Conservation (phyloP, 768 basidiomycete genomes). For the Collybia mongolica region DNA sequence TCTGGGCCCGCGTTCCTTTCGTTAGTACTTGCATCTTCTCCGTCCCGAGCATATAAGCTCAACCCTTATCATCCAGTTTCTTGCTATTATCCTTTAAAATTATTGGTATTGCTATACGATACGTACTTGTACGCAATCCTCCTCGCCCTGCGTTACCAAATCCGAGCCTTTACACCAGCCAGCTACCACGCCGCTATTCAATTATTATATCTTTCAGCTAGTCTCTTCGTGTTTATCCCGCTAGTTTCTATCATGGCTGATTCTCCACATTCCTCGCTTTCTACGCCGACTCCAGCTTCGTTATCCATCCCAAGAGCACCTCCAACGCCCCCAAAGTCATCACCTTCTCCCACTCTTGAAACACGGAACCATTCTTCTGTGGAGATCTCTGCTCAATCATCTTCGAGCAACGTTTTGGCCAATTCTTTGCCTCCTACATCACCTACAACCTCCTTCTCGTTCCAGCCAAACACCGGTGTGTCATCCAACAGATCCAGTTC, state of each 20-base stretch:
- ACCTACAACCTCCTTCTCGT: constrained; percentile 7
- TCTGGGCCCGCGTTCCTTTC: not conserved
- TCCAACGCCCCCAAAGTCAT: not conserved
- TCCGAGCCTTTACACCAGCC: not conserved
- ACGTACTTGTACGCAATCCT: constrained; percentile 10
- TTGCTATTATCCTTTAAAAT: constrained; percentile 4
- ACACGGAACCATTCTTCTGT: not conserved
- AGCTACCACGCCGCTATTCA: too few relatives aligned
- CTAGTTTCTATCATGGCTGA: constrained; percentile 7
- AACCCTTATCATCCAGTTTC: not conserved
- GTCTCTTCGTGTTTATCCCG: not conserved
- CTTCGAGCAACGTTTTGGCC: too few relatives aligned
- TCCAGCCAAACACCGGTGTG: not conserved
- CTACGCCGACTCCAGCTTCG: constrained; percentile 5
- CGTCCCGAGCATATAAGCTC: constrained; percentile 1
- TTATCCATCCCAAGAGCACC: not conserved
- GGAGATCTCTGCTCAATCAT: not conserved
- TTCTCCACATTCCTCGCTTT: constrained; percentile 12
- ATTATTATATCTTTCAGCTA: constrained; percentile 1
- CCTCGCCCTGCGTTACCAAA: constrained; percentile 8
- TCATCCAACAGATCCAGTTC: not conserved
- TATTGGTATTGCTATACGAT: constrained; percentile 9
- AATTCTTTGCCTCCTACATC: not conserved
- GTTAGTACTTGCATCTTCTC: constrained; percentile 2
- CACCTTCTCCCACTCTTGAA: not conserved